Evolutionary conservation across 1,284 basidiomycete species (phyloP), one percentile per base, ranked within the genome.

Genomic region (Pyrrhoderma lamaoense): DNA sequence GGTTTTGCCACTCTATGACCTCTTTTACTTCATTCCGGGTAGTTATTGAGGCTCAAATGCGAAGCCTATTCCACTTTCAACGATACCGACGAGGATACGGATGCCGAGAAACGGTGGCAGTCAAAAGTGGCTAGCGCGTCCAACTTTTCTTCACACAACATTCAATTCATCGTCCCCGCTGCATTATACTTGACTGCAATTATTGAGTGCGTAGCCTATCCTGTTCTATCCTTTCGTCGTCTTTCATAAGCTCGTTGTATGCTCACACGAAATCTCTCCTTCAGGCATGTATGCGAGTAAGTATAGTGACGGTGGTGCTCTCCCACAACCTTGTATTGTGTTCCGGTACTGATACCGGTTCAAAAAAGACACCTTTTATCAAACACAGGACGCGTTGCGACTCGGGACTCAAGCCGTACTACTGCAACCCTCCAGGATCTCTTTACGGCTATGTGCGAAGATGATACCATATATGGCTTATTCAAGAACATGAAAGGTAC

Each of bases 151-250:
- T 70, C 77, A 16, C 83, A 82, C 13, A 77, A 74, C 48, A 59
- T 74, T 27, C 62, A 72, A 2, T 68, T 84, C n/a, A 67, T 93
- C n/a, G 80, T 85, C 11, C 89, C 90, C 2, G 87, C 91, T 21
- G 85, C 88, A 14, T 65, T 94, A 42, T 95, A 93, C 73, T 73
- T 93, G 50, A 93, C 92, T 9, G 91, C 91, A n/a, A 87, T 94
- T 56, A 71, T 94, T 39, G 92, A 95, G 92, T 93, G 64, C 70
- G 89, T 80, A 25, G 35, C 45, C 45, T 38, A 52, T 57, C 42
- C 48, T 57, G 42, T 45, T 48, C 48, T 51, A 51, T 49, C 58
- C 27, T 31, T 31, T 11, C 11, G 27, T 31, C 11, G 7, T 31
- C 27, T 31, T 5, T 31, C 11, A 5, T 31, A 5, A 11, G 27